These are phyloP conservation scores for Arachis stenosperma DNA, from an alignment of 306 rosid genomes.

Conservation along the genomic window DNA sequence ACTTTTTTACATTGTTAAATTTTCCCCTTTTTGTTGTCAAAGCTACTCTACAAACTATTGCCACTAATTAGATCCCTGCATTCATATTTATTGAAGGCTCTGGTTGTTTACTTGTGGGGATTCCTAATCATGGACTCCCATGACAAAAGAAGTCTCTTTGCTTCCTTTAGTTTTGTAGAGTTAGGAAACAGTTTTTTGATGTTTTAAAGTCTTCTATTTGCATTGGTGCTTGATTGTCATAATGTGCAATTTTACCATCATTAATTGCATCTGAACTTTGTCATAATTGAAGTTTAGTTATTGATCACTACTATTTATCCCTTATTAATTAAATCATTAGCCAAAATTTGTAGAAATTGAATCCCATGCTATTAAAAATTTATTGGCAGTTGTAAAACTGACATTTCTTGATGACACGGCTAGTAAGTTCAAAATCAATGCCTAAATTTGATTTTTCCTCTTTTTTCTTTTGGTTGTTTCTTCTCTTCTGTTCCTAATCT, in stretches of 20 bases:
- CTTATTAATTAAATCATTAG: conserved; percentile 23
- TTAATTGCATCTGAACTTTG: neutral
- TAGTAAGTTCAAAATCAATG: conserved; percentile 20
- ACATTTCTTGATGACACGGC: conserved; percentile 14
- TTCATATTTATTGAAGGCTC: conserved; percentile 25
- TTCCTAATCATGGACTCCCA: neutral
- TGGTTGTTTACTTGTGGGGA: conserved; percentile 9
- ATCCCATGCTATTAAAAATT: conserved; percentile 18
- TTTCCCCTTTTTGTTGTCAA: neutral
- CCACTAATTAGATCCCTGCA: neutral
- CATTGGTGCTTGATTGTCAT: conserved; percentile 10
- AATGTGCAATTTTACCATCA: conserved; percentile 12
- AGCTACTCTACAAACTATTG: conserved; percentile 18
- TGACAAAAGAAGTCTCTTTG: conserved; percentile 27
- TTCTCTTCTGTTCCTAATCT: conserved; percentile 42
- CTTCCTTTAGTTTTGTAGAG: conserved; percentile 13
- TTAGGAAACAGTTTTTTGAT: neutral
- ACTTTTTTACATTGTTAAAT: neutral
- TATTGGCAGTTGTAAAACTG: conserved; percentile 13
- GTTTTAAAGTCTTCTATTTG: conserved; percentile 14
- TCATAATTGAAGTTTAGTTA: too few species aligned
- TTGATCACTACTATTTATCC: conserved; percentile 4
- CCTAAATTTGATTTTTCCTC: conserved; percentile 25
- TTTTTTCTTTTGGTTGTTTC: conserved; percentile 18
- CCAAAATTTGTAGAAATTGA: conserved; percentile 26